A percentile compares a stretch with the other conserved stretches of the same genome.
phyloP scores from a whole-genome alignment of 805 yeast species.

The Candida berthetii region DNA sequence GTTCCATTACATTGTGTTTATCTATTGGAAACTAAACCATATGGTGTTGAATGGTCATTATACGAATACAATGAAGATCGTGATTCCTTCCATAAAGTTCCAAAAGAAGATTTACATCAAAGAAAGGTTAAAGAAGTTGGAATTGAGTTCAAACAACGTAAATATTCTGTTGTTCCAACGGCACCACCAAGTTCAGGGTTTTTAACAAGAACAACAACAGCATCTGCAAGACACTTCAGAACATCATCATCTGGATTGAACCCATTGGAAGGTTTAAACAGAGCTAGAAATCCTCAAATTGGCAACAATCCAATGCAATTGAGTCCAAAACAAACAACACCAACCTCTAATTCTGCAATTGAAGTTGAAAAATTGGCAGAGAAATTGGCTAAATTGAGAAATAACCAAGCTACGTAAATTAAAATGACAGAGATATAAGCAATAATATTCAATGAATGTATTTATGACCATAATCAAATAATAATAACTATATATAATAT shows the following conservation, averaged over 20 bases:
- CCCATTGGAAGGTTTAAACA: constrained; percentile 6
- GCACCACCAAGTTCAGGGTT: constrained; percentile 39
- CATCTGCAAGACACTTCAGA: background rate
- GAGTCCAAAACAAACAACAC: background rate
- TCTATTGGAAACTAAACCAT: constrained; percentile 87
- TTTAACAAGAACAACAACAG: constrained; percentile 5
- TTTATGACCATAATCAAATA: too few species aligned
- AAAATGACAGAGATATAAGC: background rate
- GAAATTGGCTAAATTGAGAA: constrained; percentile 19
- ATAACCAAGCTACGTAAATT: background rate
- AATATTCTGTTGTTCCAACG: constrained; percentile 71
- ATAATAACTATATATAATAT: too few species aligned
- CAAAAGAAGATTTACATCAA: constrained; percentile 32
- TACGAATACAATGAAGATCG: constrained; percentile 77
- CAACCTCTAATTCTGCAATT: constrained; percentile 5
- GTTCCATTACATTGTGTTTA: constrained; percentile 91
- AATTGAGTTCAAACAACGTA: constrained; percentile 61
- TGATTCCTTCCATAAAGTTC: constrained; percentile 73
- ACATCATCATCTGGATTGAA: background rate
- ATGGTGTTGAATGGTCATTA: constrained; percentile 90
- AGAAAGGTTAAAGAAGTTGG: constrained; percentile 63
- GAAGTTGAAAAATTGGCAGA: constrained; percentile 24
- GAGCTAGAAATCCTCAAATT: constrained; percentile 3
- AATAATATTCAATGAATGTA: background rate
- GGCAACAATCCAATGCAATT: background rate